Percentiles rank a stretch among this genome's conserved stretches.
These are phyloP conservation scores for Teunomyces pallodes DNA, from an alignment of 805 yeast genomes.

Conservation along the genomic window DNA sequence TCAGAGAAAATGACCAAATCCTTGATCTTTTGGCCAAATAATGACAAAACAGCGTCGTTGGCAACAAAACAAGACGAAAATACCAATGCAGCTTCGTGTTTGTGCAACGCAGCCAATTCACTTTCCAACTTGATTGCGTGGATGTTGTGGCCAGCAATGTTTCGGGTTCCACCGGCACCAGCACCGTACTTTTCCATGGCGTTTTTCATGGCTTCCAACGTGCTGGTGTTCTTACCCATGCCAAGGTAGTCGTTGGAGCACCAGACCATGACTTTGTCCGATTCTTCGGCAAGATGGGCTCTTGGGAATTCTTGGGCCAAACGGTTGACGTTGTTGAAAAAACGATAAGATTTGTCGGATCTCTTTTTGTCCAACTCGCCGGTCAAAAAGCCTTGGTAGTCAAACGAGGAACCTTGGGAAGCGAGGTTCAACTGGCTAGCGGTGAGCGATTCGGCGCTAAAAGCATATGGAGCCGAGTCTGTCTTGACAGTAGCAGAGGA, in stretches of 20 bases:
- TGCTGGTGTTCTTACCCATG: slow-evolving; percentile 79
- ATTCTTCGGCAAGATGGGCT: slow-evolving; percentile 77
- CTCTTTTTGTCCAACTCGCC: slow-evolving; percentile 72
- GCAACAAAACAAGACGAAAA: slow-evolving; percentile 96
- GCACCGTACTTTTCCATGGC: slow-evolving; percentile 90
- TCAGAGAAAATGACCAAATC: slow-evolving; percentile 91
- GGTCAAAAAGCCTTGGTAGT: slow-evolving; percentile 68
- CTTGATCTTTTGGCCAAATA: slow-evolving; percentile 87
- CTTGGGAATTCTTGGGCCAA: slow-evolving; percentile 89
- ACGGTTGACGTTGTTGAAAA: slow-evolving; percentile 95
- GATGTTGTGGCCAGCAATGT: slow-evolving; percentile 95
- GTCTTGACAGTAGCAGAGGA: slow-evolving; percentile 45
- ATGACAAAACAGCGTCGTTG: slow-evolving; percentile 88
- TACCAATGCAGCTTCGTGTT: slow-evolving; percentile 92
- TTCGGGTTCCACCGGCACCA: slow-evolving; percentile 99
- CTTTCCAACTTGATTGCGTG: slow-evolving; percentile 88
- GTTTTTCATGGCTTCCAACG: slow-evolving; percentile 70
- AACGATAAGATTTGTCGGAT: slow-evolving; percentile 88
- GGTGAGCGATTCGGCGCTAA: slow-evolving; percentile 25
- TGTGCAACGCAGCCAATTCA: slow-evolving; percentile 85
- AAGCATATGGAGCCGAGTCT: slow-evolving; percentile 31
- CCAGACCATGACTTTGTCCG: slow-evolving; percentile 95
- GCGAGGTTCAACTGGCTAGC: slow-evolving; percentile 27
- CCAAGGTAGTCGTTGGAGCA: slow-evolving; percentile 98
- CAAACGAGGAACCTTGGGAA: slow-evolving; percentile 56